Evolutionary conservation across 148 eudicot species (phyloP), one percentile per base, ranked within the genome.

Genomic region (Oxyria digyna): DNA sequence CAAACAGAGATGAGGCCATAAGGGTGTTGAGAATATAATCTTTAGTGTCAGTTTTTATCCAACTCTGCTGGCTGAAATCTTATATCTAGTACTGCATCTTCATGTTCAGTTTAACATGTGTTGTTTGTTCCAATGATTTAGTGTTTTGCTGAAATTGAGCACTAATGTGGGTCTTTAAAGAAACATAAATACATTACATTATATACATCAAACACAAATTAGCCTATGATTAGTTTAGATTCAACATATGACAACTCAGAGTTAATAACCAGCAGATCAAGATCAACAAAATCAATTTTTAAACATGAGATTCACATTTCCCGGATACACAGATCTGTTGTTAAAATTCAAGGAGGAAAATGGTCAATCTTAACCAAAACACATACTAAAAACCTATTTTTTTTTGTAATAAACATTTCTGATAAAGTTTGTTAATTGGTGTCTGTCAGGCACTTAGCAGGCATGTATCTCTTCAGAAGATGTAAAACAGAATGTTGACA

Each of bases 401-500:
- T n/a, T n/a, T n/a, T n/a, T n/a, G n/a, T n/a, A n/a, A n/a, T n/a
- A n/a, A n/a, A n/a, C n/a, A n/a, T n/a, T n/a, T n/a, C n/a, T n/a
- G n/a, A n/a, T 35, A 2, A 35, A 35, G 38, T 35, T 35, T 35
- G 3, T 35, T 35, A 35, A 35, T 35, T 35, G 3, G 38, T 35
- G 38, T 35, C 3, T 35, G 38, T 35, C 38, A 35, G 38, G 38
- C 38, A 50, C 11, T 55, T 26, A 55, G 32, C 13, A 55, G 18
- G 62, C 62, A 55, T 11, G 33, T 26, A 26, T 55, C 63, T 55
- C 63, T 55, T 26, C 24, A n/a, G 33, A 26, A 26, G 4, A 27
- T 55, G 64, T 59, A 18, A 59, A 59, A 13, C 9, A 29, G 65
- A 59, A 59, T 59, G 65, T 59, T 59, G 65, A 59, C 65, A 59